Conservation (phyloP, 441 rosid genomes). For the Corymbia citriodora region DNA sequence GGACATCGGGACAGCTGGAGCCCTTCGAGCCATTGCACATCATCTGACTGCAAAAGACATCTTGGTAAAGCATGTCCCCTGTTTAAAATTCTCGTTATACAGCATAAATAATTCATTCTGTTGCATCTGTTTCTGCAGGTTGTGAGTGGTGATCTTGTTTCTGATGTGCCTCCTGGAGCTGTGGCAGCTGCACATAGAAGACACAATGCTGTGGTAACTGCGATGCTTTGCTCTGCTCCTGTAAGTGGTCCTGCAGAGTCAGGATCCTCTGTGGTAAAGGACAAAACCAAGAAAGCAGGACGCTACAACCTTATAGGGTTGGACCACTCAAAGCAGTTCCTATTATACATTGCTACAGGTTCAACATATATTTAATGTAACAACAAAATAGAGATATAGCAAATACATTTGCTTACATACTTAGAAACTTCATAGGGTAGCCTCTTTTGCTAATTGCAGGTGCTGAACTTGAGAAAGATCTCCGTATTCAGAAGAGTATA, state of each 20-base stretch:
- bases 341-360: conserved; percentile 87
- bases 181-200: conserved; percentile 90
- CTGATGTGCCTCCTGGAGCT: conserved; percentile 93
- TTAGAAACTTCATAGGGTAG: conserved; percentile 4
- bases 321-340: conserved; percentile 67
- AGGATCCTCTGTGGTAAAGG: conserved; percentile 69
- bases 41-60: conserved; percentile 88
- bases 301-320: conserved; percentile 71
- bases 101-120: background rate
- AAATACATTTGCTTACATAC: background rate
- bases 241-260: conserved; percentile 77
- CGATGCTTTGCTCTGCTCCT: conserved; percentile 83
- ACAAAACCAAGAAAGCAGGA: conserved; percentile 80
- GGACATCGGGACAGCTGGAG: conserved; percentile 94
- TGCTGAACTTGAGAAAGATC: conserved; percentile 77
- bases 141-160: conserved; percentile 94
- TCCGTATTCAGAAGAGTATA: conserved; percentile 61
- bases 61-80: conserved; percentile 44
- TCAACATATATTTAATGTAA: background rate
- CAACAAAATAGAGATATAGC: background rate
- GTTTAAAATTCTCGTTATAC: background rate
- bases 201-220: conserved; percentile 82
- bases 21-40: conserved; percentile 85
- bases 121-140: conserved; percentile 45
- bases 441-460: conserved; percentile 32